Percentiles rank a stretch among this genome's conserved stretches.
Conservation (phyloP, 169 alveolate genomes). For the Cytauxzoon felis region DNA sequence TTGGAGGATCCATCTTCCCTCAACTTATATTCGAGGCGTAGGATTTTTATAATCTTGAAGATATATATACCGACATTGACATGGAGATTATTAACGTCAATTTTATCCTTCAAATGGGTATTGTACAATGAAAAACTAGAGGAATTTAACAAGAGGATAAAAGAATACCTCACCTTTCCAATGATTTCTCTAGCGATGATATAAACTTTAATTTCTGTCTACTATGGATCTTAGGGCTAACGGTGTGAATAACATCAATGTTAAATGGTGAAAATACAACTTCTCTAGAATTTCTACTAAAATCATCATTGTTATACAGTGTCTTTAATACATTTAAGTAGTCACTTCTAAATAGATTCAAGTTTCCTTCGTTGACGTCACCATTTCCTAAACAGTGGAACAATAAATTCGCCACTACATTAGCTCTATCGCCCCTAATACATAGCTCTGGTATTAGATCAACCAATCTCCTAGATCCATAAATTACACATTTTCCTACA, state of each 20-base stretch:
- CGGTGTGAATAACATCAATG: conserved; percentile 14
- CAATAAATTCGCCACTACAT: conserved; percentile 50
- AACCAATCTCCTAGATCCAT: conserved; percentile 52
- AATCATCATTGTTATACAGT: conserved; percentile 21
- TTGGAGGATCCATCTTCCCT: neutral
- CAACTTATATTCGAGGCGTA: conserved; percentile 50
- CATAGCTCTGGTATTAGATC: conserved; percentile 58
- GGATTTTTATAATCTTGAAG: conserved; percentile 6
- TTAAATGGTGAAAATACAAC: conserved; percentile 49
- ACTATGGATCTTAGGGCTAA: conserved; percentile 52
- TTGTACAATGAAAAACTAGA: conserved; percentile 42
- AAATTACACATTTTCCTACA: conserved; percentile 43
- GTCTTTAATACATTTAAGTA: conserved; percentile 38
- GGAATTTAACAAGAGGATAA: neutral
- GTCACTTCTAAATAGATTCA: conserved; percentile 12
- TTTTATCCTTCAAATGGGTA: conserved; percentile 49
- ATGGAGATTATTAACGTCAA: conserved; percentile 36
- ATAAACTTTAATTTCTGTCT: conserved; percentile 12
- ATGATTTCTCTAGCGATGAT: conserved; percentile 24
- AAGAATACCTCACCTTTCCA: conserved; percentile 26
- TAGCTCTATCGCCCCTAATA: conserved; percentile 30
- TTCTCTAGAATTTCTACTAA: conserved; percentile 18
- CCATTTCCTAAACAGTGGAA: conserved; percentile 52
- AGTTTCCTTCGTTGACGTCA: neutral
- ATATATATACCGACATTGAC: conserved; percentile 46